phyloP scores from a whole-genome alignment of 495 filamentous ascomycete species.

The Podospora conica region DNA sequence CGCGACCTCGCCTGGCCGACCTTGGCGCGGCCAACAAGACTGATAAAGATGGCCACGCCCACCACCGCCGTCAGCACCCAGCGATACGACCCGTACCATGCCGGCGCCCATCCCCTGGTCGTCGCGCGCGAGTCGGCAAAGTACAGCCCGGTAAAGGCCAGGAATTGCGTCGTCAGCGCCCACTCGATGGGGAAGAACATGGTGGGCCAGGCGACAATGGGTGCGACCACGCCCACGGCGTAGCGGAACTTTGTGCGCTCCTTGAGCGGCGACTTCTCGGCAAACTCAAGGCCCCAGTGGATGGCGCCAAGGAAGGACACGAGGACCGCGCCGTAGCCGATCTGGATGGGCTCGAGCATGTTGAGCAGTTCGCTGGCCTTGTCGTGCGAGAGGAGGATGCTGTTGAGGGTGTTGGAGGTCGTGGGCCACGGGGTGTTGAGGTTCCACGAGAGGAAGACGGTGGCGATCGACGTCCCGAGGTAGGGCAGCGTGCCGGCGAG shows the following conservation, averaged over 20 bases:
- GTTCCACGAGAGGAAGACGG: slow-evolving; percentile 80
- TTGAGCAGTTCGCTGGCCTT: slow-evolving; percentile 69
- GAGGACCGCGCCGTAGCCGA: slow-evolving; percentile 90
- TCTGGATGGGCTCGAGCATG: slow-evolving; percentile 81
- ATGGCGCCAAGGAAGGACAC: slow-evolving; percentile 94
- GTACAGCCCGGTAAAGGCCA: slow-evolving; percentile 83
- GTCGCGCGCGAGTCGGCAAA: slow-evolving; percentile 77
- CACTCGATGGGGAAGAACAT: slow-evolving; percentile 79
- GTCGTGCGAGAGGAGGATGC: slow-evolving; percentile 56
- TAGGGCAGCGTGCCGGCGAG: slow-evolving; percentile 89
- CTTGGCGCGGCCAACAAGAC: slow-evolving; percentile 78
- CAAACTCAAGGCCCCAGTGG: slow-evolving; percentile 82
- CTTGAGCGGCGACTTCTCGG: slow-evolving; percentile 33
- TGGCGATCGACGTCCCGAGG: slow-evolving; percentile 76
- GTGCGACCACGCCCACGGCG: slow-evolving; percentile 72
- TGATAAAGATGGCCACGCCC: slow-evolving; percentile 78
- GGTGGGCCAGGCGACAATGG: slow-evolving; percentile 90
- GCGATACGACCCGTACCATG: slow-evolving; percentile 90
- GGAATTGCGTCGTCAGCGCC: slow-evolving; percentile 85
- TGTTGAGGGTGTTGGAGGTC: slow-evolving; percentile 47
- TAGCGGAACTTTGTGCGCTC: slow-evolving; percentile 56
- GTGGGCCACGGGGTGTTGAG: slow-evolving; percentile 62
- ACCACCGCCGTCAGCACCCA: slow-evolving; percentile 95
- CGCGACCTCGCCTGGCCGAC: slow-evolving; percentile 53
- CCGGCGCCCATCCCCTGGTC: slow-evolving; percentile 71